phyloP scores from a whole-genome alignment of 345 rosid genomes.

The Sonneratia caseolaris region DNA sequence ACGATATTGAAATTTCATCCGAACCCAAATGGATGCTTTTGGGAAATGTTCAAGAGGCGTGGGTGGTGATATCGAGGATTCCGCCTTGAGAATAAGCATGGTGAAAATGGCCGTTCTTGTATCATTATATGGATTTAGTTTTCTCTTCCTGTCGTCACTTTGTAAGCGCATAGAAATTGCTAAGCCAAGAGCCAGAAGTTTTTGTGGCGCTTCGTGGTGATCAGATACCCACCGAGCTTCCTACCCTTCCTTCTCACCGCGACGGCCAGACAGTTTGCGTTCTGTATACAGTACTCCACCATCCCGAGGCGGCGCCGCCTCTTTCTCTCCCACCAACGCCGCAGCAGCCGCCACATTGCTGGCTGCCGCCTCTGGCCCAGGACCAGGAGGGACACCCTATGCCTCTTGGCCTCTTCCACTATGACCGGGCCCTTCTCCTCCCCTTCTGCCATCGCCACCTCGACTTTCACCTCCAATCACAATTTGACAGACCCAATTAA shows the following conservation, averaged over 20 bases:
- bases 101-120: too few relatives aligned
- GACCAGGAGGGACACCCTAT: constrained; percentile 49
- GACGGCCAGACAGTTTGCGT: constrained; percentile 76
- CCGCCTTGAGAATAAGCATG: too few relatives aligned
- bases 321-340: constrained; percentile 39
- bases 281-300: constrained; percentile 67
- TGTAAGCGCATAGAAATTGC: neutral
- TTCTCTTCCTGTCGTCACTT: too few relatives aligned
- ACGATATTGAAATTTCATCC: too few relatives aligned
- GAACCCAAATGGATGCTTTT: too few relatives aligned
- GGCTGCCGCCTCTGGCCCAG: constrained; percentile 65
- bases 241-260: constrained; percentile 74
- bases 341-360: constrained; percentile 43
- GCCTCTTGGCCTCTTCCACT: constrained; percentile 70
- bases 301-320: constrained; percentile 22
- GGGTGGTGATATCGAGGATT: too few relatives aligned
- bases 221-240: constrained; percentile 73
- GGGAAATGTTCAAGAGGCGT: too few relatives aligned
- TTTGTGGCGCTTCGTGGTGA: constrained; percentile 84
- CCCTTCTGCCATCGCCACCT: constrained; percentile 43
- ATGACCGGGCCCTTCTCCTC: constrained; percentile 56
- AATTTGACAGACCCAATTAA: too few relatives aligned
- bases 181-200: constrained; percentile 93
- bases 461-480: constrained; percentile 44
- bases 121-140: too few relatives aligned